Evolutionary conservation across 2,329 filamentous ascomycete genomes (phyloP), one percentile per base, ranked within the genome.

Genomic region (Emmonsiellopsis sp.): DNA sequence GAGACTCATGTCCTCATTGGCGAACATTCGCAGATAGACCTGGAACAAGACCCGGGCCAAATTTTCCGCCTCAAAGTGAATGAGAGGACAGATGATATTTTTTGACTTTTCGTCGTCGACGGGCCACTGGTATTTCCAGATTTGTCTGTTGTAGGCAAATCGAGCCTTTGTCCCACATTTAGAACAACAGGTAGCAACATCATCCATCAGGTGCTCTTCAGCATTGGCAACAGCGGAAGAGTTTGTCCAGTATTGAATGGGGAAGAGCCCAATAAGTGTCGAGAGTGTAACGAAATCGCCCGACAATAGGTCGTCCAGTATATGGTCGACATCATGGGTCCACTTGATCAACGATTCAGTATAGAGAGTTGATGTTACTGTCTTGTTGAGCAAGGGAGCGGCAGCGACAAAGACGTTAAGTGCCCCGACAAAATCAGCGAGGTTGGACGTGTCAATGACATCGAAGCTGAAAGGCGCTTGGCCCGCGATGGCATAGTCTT

Each of bases 361-460:
- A 56, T 74, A 76, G 0, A 84, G 53, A 0, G 72, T 72, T 5
- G 80, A 74, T 58, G 69, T 75, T 1, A 71, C 64, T 2, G 61
- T 57, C 6, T 65, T 49, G 5, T 69, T 71, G 8, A 84, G 66
- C 7, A 85, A 57, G 2, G 79, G 77, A 0, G 66, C 58, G 0
- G 74, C 64, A 0, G 79, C 71, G 13, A 73, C 61, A 5, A 80
- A 59, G 13, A 79, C 9, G 56, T 78, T 78, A 7, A 80, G 53
- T 9, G 62, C 54, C 14, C 75, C 76, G 6, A 75, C 17, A 49
- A 73, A 67, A 53, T 78, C 74, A 2, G 67, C 61, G 9, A 80
- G 63, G 51, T 74, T 75, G 52, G 63, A 80, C 0, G 78, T 81
- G 56, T 85, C 80, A 52, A 85, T 78, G 3, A 78, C 68, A 59